Conservation (phyloP, 495 filamentous ascomycete genomes). For the Pyronema omphalodes region DNA sequence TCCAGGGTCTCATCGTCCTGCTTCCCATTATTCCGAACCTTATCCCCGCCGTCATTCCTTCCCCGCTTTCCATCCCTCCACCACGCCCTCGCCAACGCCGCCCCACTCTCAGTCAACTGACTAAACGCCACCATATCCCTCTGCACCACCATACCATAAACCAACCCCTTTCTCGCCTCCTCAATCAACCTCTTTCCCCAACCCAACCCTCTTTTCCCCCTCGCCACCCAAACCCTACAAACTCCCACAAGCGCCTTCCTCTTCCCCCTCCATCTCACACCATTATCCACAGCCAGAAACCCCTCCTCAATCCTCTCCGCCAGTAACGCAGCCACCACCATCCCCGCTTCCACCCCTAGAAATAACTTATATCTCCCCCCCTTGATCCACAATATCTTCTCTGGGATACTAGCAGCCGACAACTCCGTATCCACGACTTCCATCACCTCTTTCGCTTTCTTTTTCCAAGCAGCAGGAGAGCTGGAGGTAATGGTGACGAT, state of each 20-base stretch:
- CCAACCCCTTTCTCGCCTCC: slow-evolving; percentile 41
- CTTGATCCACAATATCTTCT: slow-evolving; percentile 38
- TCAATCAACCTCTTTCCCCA: slow-evolving; percentile 46
- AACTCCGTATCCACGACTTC: slow-evolving; percentile 51
- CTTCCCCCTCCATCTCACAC: slow-evolving; percentile 1
- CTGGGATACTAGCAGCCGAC: slow-evolving; percentile 41
- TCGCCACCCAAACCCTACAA: background rate
- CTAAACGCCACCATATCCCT: slow-evolving; percentile 51
- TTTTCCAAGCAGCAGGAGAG: slow-evolving; percentile 32
- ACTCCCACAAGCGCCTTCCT: background rate
- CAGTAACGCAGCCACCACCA: slow-evolving; percentile 48
- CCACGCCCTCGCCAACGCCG: slow-evolving; percentile 42
- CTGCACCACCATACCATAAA: slow-evolving; percentile 46
- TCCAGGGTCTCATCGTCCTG: background rate
- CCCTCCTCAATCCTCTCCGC: slow-evolving; percentile 46
- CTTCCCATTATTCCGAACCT: background rate
- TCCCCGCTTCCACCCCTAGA: slow-evolving; percentile 42
- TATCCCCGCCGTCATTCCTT: background rate
- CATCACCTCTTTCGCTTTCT: slow-evolving; percentile 41
- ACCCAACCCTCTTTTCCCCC: slow-evolving; percentile 22
- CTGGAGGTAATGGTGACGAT: background rate
- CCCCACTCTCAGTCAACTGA: slow-evolving; percentile 56
- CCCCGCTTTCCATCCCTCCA: slow-evolving; percentile 14
- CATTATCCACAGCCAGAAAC: slow-evolving; percentile 16
- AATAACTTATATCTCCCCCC: slow-evolving; percentile 44